These are phyloP conservation scores for Angomonas deanei DNA, from an alignment of 208 protist genomes.

Conservation along the genomic window DNA sequence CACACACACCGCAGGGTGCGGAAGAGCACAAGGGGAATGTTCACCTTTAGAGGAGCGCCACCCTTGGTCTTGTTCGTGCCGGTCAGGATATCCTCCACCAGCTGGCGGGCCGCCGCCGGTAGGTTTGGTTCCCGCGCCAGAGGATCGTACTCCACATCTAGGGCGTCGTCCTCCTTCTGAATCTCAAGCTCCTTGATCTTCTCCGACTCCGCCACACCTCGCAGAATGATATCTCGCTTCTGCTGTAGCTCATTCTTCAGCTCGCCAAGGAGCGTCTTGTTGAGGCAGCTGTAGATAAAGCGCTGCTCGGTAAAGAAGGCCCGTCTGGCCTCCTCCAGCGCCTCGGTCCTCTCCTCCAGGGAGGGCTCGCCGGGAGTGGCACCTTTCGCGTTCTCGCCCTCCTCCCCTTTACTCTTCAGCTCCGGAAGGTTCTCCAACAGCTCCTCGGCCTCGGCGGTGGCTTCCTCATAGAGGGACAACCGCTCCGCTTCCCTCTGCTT, in stretches of 20 bases:
- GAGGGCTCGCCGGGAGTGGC: slow-evolving; percentile 6
- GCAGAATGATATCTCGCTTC: slow-evolving; percentile 41
- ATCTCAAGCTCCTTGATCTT: slow-evolving; percentile 14
- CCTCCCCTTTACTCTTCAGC: slow-evolving; percentile 11
- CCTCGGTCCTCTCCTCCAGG: slow-evolving; percentile 35
- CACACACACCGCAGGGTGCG: slow-evolving; percentile 65
- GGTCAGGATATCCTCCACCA: slow-evolving; percentile 23
- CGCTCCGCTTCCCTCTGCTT: slow-evolving; percentile 48
- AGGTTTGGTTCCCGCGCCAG: slow-evolving; percentile 13
- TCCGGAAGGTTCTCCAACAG: slow-evolving; percentile 42
- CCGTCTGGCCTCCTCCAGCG: slow-evolving; percentile 32
- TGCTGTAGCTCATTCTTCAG: slow-evolving; percentile 51
- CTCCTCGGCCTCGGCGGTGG: slow-evolving; percentile 60
- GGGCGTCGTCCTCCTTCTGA: slow-evolving; percentile 24
- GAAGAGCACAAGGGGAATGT: slow-evolving; percentile 49
- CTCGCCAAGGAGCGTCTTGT: slow-evolving; percentile 50
- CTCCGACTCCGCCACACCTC: slow-evolving; percentile 34
- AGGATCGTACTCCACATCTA: slow-evolving; percentile 20
- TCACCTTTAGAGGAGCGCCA: slow-evolving; percentile 15
- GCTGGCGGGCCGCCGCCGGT: slow-evolving; percentile 24
- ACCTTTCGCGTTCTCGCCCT: slow-evolving; percentile 10
- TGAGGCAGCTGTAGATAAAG: slow-evolving; percentile 52
- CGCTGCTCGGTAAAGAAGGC: slow-evolving; percentile 67
- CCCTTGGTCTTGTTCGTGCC: slow-evolving; percentile 32
- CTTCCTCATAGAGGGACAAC: slow-evolving; percentile 44